Evolutionary conservation across 2,329 filamentous ascomycete species (phyloP).

Genomic region (Neoarthrinium moseri): DNA sequence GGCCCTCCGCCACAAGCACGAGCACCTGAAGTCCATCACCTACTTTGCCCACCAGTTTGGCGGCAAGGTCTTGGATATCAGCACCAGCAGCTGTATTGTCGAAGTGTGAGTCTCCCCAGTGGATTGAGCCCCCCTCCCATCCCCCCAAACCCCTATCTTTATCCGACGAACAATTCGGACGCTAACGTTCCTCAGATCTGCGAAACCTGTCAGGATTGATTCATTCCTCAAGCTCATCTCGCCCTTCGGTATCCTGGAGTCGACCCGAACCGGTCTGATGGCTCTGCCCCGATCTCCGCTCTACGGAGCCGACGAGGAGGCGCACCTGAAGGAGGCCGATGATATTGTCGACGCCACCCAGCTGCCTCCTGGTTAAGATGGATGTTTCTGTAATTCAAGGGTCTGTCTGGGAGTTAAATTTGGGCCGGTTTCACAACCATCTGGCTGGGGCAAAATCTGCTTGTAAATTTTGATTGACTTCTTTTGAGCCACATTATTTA

Average conservation of each 20-base stretch:
- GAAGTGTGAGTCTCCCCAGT: constrained; percentile 69
- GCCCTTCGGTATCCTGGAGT: constrained; percentile 95
- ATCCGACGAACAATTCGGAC: background rate
- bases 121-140: background rate
- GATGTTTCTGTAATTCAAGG: background rate
- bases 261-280: constrained; percentile 93
- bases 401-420: too few relatives aligned
- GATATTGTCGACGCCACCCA: constrained; percentile 94
- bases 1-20: constrained; percentile 92
- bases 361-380: constrained; percentile 78
- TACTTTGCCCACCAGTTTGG: constrained; percentile 97
- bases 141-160: too few relatives aligned
- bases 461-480: constrained; percentile 2
- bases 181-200: constrained; percentile 58
- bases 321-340: constrained; percentile 78
- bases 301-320: constrained; percentile 65
- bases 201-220: constrained; percentile 91
- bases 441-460: constrained; percentile 13
- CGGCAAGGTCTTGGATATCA: constrained; percentile 96
- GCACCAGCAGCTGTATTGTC: constrained; percentile 97
- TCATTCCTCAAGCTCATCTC: constrained; percentile 95
- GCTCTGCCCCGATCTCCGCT: constrained; percentile 91
- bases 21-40: constrained; percentile 94
- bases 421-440: constrained; percentile 13
- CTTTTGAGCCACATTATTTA: background rate